Evolutionary conservation across 306 rosid genomes (phyloP).

Genomic region (Malus sylvestris): DNA sequence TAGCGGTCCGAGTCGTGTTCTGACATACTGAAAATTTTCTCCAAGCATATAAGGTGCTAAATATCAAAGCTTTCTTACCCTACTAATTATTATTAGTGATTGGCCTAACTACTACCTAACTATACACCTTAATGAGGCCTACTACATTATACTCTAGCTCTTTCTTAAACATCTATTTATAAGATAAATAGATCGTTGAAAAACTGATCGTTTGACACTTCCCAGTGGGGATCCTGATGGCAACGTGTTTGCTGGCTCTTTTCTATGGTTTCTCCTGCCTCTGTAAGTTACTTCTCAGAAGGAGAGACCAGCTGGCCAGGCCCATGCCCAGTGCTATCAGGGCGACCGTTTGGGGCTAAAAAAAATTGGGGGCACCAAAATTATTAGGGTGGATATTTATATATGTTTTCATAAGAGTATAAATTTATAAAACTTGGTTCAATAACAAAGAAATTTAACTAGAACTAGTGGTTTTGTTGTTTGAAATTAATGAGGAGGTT

Average conservation of each 20-base stretch:
- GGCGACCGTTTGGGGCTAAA: too few species aligned
- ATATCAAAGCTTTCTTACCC: background rate
- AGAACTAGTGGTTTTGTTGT: too few species aligned
- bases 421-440: too few species aligned
- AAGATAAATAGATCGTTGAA: background rate
- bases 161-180: background rate
- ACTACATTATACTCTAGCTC: background rate
- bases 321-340: too few species aligned
- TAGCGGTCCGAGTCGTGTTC: accelerated
- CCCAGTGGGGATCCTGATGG: conserved; percentile 36
- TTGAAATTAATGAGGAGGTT: too few species aligned
- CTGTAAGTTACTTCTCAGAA: conserved; percentile 26
- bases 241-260: conserved; percentile 25
- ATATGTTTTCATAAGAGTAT: too few species aligned
- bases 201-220: background rate
- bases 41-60: too few species aligned
- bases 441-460: too few species aligned
- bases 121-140: background rate
- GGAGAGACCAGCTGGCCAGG: conserved; percentile 24
- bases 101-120: background rate
- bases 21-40: too few species aligned
- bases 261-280: conserved; percentile 24
- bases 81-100: background rate
- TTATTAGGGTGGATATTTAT: too few species aligned
- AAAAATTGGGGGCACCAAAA: too few species aligned